Conservation (phyloP, 139 green algal species). For the Edaphochlamys debaryana region DNA sequence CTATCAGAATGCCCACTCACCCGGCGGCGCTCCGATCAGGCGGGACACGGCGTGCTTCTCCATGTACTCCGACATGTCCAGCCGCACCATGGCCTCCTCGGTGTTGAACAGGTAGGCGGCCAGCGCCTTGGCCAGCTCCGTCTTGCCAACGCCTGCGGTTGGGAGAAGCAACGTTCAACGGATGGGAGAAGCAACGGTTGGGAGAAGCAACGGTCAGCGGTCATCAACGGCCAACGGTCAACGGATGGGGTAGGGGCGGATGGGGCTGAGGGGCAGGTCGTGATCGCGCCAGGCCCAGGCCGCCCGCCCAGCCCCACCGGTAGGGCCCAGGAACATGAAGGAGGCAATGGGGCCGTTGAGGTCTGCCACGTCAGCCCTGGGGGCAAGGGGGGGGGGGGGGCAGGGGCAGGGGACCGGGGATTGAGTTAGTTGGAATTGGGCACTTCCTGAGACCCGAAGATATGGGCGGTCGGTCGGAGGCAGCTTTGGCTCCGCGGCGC, state of each 20-base stretch:
- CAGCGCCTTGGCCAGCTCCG: conserved; percentile 95
- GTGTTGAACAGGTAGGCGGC: conserved; percentile 91
- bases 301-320: conserved; percentile 43
- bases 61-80: conserved; percentile 89
- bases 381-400: too few relatives aligned
- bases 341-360: conserved; percentile 94
- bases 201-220: background rate
- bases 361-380: conserved; percentile 89
- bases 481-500: too few relatives aligned
- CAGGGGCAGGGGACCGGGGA: too few relatives aligned
- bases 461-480: too few relatives aligned
- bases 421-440: too few relatives aligned
- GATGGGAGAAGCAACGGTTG: too few relatives aligned
- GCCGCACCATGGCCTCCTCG: conserved; percentile 79
- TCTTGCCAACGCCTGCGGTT: conserved; percentile 93
- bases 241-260: background rate
- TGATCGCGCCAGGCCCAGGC: too few relatives aligned
- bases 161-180: background rate
- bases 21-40: conserved; percentile 92
- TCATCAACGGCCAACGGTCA: too few relatives aligned
- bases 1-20: conserved; percentile 47
- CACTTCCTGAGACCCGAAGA: too few relatives aligned
- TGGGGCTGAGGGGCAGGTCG: too few relatives aligned
- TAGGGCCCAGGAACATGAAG: conserved; percentile 99
- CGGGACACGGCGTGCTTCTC: conserved; percentile 91